phyloP scores from a whole-genome alignment of 1,139 yeast genomes.

The Lodderomyces oxycetoniae region DNA sequence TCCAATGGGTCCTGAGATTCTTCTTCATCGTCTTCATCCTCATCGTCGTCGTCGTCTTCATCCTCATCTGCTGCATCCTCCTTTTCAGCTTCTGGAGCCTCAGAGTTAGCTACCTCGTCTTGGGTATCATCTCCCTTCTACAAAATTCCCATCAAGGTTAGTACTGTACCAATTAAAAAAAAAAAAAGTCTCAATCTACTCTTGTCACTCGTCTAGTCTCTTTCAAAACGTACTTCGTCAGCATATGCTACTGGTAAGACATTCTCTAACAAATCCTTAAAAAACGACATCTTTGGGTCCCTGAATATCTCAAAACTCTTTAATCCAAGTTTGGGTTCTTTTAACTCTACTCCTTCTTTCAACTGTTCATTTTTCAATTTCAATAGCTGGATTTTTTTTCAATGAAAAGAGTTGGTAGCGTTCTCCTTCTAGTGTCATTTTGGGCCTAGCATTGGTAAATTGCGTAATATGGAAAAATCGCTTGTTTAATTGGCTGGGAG shows the following conservation, averaged over 20 bases:
- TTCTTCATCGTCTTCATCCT: conserved; percentile 76
- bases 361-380: too few relatives aligned
- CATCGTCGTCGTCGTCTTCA: conserved; percentile 67
- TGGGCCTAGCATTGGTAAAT: too few relatives aligned
- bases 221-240: conserved; percentile 54
- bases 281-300: conserved; percentile 51
- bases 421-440: too few relatives aligned
- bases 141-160: conserved; percentile 5
- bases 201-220: too few relatives aligned
- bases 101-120: conserved; percentile 34
- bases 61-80: conserved; percentile 42
- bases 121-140: conserved; percentile 29
- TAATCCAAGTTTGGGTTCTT: too few relatives aligned
- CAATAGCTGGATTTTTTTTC: too few relatives aligned
- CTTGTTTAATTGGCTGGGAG: too few relatives aligned
- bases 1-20: conserved; percentile 68
- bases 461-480: too few relatives aligned
- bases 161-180: conserved; percentile 3
- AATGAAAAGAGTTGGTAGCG: too few relatives aligned
- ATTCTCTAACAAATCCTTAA: conserved; percentile 77
- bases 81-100: conserved; percentile 40
- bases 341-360: too few relatives aligned
- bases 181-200: background rate
- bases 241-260: conserved; percentile 85
- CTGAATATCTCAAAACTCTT: too few relatives aligned